phyloP scores from a whole-genome alignment of 441 rosid genomes.

The Omphalea diandra region DNA sequence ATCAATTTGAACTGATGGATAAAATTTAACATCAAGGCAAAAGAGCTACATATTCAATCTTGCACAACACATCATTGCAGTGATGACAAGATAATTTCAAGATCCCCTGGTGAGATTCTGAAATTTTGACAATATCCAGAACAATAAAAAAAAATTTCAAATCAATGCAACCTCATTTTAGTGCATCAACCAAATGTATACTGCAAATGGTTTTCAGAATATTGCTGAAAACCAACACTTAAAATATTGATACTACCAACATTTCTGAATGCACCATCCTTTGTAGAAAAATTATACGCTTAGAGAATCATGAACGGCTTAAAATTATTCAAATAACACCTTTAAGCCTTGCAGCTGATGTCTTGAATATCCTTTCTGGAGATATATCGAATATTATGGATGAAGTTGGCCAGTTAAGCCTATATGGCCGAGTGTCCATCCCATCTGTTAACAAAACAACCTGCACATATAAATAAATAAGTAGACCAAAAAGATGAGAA shows the following conservation, averaged over 20 bases:
- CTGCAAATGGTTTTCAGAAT: not conserved
- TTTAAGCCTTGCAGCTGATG: conserved; percentile 61
- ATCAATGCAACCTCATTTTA: conserved; percentile 3
- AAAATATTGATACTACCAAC: not conserved
- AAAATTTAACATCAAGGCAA: conserved; percentile 8
- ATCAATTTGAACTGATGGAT: conserved; percentile 7
- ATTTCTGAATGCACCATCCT: not conserved
- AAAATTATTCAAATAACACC: conserved; percentile 41
- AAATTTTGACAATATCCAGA: not conserved
- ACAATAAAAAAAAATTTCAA: not conserved
- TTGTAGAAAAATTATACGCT: not conserved
- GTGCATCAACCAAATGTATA: not conserved
- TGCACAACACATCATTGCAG: not conserved
- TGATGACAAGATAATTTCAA: not conserved
- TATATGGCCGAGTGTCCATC: conserved; percentile 91
- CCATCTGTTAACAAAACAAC: conserved; percentile 92
- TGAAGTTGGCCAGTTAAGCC: conserved; percentile 88
- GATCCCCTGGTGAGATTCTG: not conserved
- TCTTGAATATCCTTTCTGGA: conserved; percentile 55
- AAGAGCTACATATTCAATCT: not conserved
- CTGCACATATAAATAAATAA: conserved; percentile 43
- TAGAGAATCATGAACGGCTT: conserved; percentile 8
- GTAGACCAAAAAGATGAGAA: conserved; percentile 7
- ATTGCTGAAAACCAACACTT: not conserved
- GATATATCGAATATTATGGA: conserved; percentile 83